phyloP scores from a whole-genome alignment of 1,284 basidiomycete genomes.

The Ustilago crameri region DNA sequence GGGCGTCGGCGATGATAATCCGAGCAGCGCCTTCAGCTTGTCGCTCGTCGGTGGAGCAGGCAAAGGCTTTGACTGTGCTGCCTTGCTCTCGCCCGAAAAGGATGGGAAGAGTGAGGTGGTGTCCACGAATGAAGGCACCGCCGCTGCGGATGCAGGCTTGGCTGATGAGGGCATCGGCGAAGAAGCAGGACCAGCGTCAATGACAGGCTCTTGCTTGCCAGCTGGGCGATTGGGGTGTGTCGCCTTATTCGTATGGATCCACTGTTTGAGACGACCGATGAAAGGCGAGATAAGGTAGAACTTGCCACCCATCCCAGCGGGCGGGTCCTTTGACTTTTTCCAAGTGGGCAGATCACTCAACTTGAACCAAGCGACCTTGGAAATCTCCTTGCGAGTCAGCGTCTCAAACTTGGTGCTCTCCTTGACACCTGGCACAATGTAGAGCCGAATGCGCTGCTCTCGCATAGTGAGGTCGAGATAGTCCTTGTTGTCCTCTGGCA shows the following conservation, averaged over 20 bases:
- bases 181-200: constrained; percentile 13
- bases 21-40: constrained; percentile 54
- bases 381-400: constrained; percentile 96
- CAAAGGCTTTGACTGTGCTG: constrained; percentile 24
- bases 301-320: constrained; percentile 73
- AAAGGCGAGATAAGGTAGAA: constrained; percentile 98
- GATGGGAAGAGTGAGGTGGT: constrained; percentile 40
- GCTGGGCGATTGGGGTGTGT: constrained; percentile 43
- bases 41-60: constrained; percentile 51
- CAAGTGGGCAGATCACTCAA: constrained; percentile 91
- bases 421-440: constrained; percentile 88
- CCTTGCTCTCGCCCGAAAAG: constrained; percentile 29
- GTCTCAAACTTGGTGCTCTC: constrained; percentile 91
- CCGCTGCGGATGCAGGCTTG: constrained; percentile 10
- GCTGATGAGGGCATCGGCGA: constrained; percentile 16
- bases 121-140: constrained; percentile 37
- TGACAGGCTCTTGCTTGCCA: constrained; percentile 10
- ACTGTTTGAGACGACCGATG: constrained; percentile 71
- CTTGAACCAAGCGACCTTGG: constrained; percentile 97
- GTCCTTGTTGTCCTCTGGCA: constrained; percentile 69
- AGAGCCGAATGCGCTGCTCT: constrained; percentile 89
- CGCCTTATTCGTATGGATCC: constrained; percentile 63
- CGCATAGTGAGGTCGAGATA: constrained; percentile 88
- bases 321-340: constrained; percentile 79
- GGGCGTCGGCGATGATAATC: constrained; percentile 33